A percentile compares a stretch with the other conserved stretches of the same genome.
These are phyloP conservation scores for Rhizopogon sp. DNA, from an alignment of 768 basidiomycete genomes.

Conservation along the genomic window DNA sequence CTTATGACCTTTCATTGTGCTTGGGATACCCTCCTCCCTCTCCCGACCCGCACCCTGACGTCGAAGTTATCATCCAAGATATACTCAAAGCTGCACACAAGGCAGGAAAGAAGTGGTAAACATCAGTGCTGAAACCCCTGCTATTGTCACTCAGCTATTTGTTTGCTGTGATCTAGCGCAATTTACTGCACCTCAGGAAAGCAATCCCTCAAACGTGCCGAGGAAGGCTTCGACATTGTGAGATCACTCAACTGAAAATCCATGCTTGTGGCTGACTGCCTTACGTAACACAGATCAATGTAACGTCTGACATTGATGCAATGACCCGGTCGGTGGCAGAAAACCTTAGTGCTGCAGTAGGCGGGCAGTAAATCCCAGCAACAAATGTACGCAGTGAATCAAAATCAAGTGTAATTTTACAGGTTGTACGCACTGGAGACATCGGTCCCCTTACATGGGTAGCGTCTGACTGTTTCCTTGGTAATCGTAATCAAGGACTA, in stretches of 20 bases:
- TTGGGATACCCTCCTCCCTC: conserved; percentile 56
- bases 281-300: conserved; percentile 38
- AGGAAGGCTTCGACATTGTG: conserved; percentile 51
- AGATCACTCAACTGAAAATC: conserved; percentile 16
- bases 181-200: conserved; percentile 43
- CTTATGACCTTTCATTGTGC: conserved; percentile 62
- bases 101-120: conserved; percentile 62
- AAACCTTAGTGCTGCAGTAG: conserved; percentile 17
- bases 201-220: conserved; percentile 38
- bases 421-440: not conserved
- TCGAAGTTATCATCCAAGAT: conserved; percentile 53
- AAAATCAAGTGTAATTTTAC: not conserved
- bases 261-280: conserved; percentile 1
- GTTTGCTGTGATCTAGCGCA: conserved; percentile 29
- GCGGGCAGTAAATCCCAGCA: conserved; percentile 1
- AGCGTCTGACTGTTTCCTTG: not conserved
- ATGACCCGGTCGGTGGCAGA: conserved; percentile 31
- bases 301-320: conserved; percentile 38
- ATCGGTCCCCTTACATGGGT: not conserved
- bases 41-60: conserved; percentile 60
- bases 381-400: not conserved
- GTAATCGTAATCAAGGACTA: conserved; percentile 32
- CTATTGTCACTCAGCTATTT: not conserved
- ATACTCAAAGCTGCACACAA: conserved; percentile 46
- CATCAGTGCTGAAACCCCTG: not conserved